These are phyloP conservation scores for Dimargaris cristalligena DNA, from an alignment of 192 early-diverging fungal genomes.

Conservation along the genomic window DNA sequence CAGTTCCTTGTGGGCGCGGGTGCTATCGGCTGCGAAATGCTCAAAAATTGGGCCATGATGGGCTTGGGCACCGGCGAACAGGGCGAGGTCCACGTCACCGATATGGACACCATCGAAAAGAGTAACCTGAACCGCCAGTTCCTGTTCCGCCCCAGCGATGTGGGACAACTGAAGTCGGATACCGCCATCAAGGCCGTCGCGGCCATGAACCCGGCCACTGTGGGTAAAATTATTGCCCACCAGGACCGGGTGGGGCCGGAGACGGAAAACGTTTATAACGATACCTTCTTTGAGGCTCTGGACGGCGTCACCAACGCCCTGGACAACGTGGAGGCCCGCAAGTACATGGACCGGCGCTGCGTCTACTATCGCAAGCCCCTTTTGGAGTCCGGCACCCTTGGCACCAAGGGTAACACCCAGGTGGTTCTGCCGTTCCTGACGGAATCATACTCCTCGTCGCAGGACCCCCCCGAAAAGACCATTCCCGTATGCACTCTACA, in stretches of 20 bases:
- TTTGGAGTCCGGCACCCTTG: conserved; percentile 93
- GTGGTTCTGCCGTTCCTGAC: conserved; percentile 90
- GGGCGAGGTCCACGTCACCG: conserved; percentile 76
- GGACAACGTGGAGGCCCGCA: conserved; percentile 94
- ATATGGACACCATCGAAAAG: conserved; percentile 99
- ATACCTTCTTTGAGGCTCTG: conserved; percentile 74
- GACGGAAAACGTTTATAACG: conserved; percentile 84
- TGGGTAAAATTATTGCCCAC: conserved; percentile 45
- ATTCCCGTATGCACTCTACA: conserved; percentile 80
- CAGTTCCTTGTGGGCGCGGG: conserved; percentile 97
- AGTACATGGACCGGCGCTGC: conserved; percentile 94
- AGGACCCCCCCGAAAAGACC: conserved; percentile 94
- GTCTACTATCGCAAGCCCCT: conserved; percentile 91
- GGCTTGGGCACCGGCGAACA: conserved; percentile 67
- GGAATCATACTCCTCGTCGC: conserved; percentile 95
- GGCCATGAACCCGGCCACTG: conserved; percentile 81
- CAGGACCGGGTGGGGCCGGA: conserved; percentile 92
- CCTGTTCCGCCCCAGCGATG: conserved; percentile 77
- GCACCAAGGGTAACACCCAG: conserved; percentile 99
- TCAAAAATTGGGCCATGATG: conserved; percentile 99
- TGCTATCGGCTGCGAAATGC: conserved; percentile 99
- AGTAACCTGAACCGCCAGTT: conserved; percentile 98
- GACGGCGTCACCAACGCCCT: conserved; percentile 94
- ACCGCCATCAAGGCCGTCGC: conserved; percentile 72
- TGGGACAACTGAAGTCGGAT: conserved; percentile 86